Conservation (phyloP, 1,139 yeast genomes). For the Meyerozyma carpophila region DNA sequence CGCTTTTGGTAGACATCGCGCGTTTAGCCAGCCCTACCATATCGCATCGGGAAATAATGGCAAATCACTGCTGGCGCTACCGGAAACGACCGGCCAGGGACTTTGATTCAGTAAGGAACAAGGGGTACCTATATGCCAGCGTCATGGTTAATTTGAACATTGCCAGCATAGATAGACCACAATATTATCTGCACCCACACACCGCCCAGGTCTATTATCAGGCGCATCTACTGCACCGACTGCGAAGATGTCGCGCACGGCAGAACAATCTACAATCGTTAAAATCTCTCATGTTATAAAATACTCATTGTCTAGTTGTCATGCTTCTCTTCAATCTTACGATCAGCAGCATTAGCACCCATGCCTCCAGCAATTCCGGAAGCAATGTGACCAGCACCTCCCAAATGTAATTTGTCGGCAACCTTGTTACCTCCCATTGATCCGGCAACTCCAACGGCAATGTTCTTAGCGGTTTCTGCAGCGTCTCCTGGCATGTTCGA, state of each 20-base stretch:
- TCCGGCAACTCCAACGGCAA: slow-evolving; percentile 24
- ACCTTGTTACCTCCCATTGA: slow-evolving; percentile 28
- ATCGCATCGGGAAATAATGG: background rate
- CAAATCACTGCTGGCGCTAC: background rate
- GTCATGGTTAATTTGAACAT: background rate
- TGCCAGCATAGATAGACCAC: no score
- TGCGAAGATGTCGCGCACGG: background rate
- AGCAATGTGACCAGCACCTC: slow-evolving; percentile 31
- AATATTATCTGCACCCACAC: background rate
- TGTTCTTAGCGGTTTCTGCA: slow-evolving; percentile 21
- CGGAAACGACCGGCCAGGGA: background rate
- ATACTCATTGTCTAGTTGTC: background rate
- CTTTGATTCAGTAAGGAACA: background rate
- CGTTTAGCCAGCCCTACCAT: background rate
- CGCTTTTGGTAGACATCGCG: slow-evolving; percentile 1
- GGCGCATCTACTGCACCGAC: background rate
- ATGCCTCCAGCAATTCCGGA: slow-evolving; percentile 31
- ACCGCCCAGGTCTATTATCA: background rate
- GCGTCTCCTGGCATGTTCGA: slow-evolving; percentile 1
- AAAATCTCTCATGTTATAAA: background rate
- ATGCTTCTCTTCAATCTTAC: slow-evolving; percentile 21
- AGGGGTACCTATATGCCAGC: background rate
- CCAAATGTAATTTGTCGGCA: slow-evolving; percentile 31
- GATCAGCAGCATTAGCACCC: slow-evolving; percentile 26
- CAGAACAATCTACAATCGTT: no score